Conservation (phyloP, 208 protist species). For the Crithidia expoeki region DNA sequence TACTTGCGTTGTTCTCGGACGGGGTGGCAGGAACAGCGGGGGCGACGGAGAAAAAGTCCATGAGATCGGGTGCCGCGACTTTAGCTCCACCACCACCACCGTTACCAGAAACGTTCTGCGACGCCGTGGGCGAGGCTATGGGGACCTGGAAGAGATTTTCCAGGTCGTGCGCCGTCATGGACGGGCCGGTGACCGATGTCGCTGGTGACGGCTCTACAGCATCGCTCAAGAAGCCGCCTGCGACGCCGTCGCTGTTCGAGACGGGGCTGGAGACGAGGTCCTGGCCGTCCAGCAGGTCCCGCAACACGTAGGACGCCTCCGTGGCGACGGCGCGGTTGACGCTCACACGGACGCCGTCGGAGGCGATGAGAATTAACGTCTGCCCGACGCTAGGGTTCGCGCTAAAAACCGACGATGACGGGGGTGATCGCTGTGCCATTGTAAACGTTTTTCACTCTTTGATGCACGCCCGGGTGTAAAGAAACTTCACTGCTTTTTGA, state of each 20-base stretch:
- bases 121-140: neutral
- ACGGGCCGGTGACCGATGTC: neutral
- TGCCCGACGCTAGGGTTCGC: conserved; percentile 15
- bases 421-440: conserved; percentile 10
- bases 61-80: conserved; percentile 24
- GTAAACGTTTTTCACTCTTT: neutral
- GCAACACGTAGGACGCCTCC: conserved; percentile 73
- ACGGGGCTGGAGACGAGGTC: conserved; percentile 25
- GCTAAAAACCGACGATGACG: conserved; percentile 3
- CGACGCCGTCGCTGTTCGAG: conserved; percentile 8
- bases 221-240: neutral
- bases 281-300: conserved; percentile 75
- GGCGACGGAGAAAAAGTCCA: conserved; percentile 26
- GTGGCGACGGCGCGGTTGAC: conserved; percentile 74
- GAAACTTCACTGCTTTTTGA: conserved; percentile 10
- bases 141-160: conserved; percentile 29
- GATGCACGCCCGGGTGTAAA: no score
- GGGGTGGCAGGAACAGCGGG: neutral
- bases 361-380: conserved; percentile 68
- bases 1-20: neutral
- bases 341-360: conserved; percentile 61
- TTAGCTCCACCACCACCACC: neutral
- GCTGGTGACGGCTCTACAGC: neutral
- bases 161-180: conserved; percentile 10
- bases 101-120: neutral